Conservation (phyloP, 1,284 basidiomycete species). For the Apiotrichum siamense region DNA sequence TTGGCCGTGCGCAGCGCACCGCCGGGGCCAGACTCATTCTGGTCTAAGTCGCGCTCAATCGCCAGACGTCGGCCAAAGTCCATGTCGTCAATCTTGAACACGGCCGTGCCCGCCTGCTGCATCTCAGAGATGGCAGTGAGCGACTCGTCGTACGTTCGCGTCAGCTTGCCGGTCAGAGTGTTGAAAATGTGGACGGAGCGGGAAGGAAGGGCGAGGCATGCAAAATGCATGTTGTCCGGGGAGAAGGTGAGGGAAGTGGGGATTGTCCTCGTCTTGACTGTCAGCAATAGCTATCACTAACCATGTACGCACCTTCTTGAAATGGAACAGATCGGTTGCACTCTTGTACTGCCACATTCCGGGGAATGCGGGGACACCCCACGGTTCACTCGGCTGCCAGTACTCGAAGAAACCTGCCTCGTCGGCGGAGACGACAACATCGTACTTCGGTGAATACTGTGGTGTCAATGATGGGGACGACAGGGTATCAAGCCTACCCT, state of each 20-base stretch:
- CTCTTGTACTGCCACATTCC: slow-evolving; percentile 88
- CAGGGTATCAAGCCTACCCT: too few relatives aligned
- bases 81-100: slow-evolving; percentile 95
- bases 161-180: slow-evolving; percentile 82
- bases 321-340: slow-evolving; percentile 90
- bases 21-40: slow-evolving; percentile 36
- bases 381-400: slow-evolving; percentile 85
- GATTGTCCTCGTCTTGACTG: slow-evolving; percentile 83
- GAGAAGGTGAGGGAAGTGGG: slow-evolving; percentile 88
- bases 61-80: slow-evolving; percentile 96
- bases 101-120: slow-evolving; percentile 88
- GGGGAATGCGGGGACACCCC: slow-evolving; percentile 68
- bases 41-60: slow-evolving; percentile 80
- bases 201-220: slow-evolving; percentile 84
- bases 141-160: slow-evolving; percentile 91
- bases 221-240: slow-evolving; percentile 78
- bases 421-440: slow-evolving; percentile 90
- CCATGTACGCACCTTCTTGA: slow-evolving; percentile 63
- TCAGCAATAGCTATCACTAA: slow-evolving; percentile 48
- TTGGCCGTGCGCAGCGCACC: slow-evolving; percentile 61
- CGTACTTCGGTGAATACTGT: slow-evolving; percentile 82
- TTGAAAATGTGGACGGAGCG: slow-evolving; percentile 90
- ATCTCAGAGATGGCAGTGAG: slow-evolving; percentile 88
- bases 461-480: not conserved
- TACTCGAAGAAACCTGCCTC: slow-evolving; percentile 94